These are phyloP conservation scores for Colletotrichum gigasporum DNA, from an alignment of 2,329 filamentous ascomycete genomes.

Conservation along the genomic window DNA sequence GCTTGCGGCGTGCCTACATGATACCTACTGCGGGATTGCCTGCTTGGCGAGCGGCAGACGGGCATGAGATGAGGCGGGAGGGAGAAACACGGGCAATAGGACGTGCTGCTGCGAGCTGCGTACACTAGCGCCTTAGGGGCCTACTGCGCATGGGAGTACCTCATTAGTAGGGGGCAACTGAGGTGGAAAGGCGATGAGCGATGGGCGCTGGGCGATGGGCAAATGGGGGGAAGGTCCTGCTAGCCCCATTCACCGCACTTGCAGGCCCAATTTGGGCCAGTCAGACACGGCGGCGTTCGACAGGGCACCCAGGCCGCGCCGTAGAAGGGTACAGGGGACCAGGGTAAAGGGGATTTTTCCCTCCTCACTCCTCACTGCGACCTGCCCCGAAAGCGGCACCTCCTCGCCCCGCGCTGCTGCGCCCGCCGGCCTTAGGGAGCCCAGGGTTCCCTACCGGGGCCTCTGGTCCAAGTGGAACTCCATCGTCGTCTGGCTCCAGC, in stretches of 20 bases:
- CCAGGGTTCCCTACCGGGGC: background rate
- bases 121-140: too few species aligned
- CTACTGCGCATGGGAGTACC: too few species aligned
- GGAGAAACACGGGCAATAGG: too few species aligned
- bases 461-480: slow-evolving; percentile 23
- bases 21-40: background rate
- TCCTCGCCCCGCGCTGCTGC: background rate
- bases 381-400: background rate
- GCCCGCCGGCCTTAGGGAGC: background rate
- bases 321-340: slow-evolving; percentile 10
- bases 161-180: background rate
- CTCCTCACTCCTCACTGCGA: background rate
- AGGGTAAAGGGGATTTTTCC: slow-evolving; percentile 1
- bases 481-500: slow-evolving; percentile 28
- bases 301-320: slow-evolving; percentile 12
- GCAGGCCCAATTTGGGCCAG: slow-evolving; percentile 13
- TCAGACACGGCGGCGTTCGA: background rate
- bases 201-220: background rate
- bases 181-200: background rate
- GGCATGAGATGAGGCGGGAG: too few species aligned
- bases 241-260: slow-evolving; percentile 1
- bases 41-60: background rate
- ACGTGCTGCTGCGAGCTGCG: background rate
- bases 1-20: background rate
- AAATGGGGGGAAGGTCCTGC: background rate